Evolutionary conservation across 2,329 filamentous ascomycete species (phyloP).

Genomic region (Trichothecium roseum): DNA sequence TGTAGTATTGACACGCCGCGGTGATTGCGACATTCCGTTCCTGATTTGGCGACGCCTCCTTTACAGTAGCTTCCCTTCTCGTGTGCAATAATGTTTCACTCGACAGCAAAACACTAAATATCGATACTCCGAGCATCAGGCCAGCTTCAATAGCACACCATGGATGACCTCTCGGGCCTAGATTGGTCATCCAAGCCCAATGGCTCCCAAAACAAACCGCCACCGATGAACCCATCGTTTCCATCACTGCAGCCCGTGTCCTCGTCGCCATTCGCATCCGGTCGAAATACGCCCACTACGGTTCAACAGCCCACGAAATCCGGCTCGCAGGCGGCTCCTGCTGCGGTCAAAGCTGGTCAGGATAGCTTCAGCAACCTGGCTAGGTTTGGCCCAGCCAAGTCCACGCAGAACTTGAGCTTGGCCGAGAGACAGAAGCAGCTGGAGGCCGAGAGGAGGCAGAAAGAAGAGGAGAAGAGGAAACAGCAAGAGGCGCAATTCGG

Average conservation of each 20-base stretch:
- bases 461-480: conserved; percentile 63
- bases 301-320: too few species aligned
- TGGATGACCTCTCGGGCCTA: conserved; percentile 53
- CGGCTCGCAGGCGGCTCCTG: conserved; percentile 32
- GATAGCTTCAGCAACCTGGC: conserved; percentile 76
- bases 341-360: conserved; percentile 37
- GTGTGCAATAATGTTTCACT: too few species aligned
- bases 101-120: too few species aligned
- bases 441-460: conserved; percentile 54
- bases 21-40: not conserved
- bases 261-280: too few species aligned
- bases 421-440: conserved; percentile 66
- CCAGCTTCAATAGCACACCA: conserved; percentile 17
- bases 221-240: conserved; percentile 32
- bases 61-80: not conserved
- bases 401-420: conserved; percentile 61
- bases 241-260: conserved; percentile 20
- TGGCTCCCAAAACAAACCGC: conserved; percentile 21
- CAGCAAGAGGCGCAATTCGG: conserved; percentile 71
- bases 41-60: too few species aligned
- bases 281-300: too few species aligned
- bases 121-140: too few species aligned
- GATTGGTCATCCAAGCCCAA: conserved; percentile 43
- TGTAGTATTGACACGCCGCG: not conserved
- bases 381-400: conserved; percentile 45